Evolutionary conservation across 2,329 filamentous ascomycete genomes (phyloP).

Genomic region (Fusarium udum): DNA sequence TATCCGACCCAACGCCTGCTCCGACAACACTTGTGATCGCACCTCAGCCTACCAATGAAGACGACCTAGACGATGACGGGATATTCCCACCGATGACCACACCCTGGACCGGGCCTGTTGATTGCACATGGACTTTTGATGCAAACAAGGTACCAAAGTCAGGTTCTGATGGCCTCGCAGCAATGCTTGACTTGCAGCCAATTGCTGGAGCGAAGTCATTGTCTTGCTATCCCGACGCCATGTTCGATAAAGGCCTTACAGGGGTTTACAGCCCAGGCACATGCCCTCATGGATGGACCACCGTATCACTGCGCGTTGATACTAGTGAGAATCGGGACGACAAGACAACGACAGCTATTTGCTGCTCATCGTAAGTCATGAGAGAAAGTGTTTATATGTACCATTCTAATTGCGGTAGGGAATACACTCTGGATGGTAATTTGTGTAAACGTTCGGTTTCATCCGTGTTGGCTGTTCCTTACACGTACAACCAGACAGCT

Average conservation of each 20-base stretch:
- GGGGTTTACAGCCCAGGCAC: conserved; percentile 54
- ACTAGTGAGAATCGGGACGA: conserved; percentile 41
- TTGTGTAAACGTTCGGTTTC: conserved; percentile 49
- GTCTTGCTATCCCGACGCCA: conserved; percentile 54
- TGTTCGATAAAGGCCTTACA: conserved; percentile 50
- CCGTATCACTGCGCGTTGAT: conserved; percentile 47
- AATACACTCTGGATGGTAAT: conserved; percentile 48
- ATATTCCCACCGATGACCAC: conserved; percentile 51
- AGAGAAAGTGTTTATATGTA: not conserved
- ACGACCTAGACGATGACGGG: conserved; percentile 31
- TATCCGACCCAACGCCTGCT: conserved; percentile 28
- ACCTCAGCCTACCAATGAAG: conserved; percentile 32
- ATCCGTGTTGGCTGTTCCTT: conserved; percentile 50
- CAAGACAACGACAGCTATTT: conserved; percentile 52
- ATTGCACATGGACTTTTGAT: conserved; percentile 53
- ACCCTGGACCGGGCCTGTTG: conserved; percentile 48
- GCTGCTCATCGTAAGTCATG: conserved; percentile 54
- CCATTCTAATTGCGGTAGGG: conserved; percentile 41
- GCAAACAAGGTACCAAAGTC: conserved; percentile 39
- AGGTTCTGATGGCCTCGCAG: conserved; percentile 44
- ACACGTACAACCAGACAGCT: conserved; percentile 49
- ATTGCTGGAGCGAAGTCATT: conserved; percentile 49
- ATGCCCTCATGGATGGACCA: conserved; percentile 54
- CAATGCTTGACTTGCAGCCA: conserved; percentile 52
- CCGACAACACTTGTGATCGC: conserved; percentile 19